phyloP scores from a whole-genome alignment of 225 moss, liverwort and hornwort species.

The Lunularia cruciata region DNA sequence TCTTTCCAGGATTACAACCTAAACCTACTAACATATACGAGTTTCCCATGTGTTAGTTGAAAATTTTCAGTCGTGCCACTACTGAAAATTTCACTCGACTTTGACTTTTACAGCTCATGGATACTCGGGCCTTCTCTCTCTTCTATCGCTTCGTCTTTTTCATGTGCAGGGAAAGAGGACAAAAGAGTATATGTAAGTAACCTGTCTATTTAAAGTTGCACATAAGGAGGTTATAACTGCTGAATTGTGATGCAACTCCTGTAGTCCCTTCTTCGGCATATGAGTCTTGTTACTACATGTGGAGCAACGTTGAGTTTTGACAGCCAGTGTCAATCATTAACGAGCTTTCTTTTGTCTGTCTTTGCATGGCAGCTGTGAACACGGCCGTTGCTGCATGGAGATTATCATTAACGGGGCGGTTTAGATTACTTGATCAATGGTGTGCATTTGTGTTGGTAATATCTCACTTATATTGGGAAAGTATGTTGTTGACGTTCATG shows the following conservation, averaged over 20 bases:
- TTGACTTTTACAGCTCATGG: constrained; percentile 61
- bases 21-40: no score
- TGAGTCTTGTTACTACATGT: no score
- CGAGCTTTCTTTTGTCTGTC: background rate
- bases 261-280: no score
- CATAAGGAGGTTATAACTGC: no score
- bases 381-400: constrained; percentile 88
- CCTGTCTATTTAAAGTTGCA: background rate
- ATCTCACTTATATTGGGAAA: background rate
- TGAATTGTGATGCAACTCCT: no score
- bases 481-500: no score
- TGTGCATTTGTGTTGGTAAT: constrained; percentile 87
- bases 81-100: background rate
- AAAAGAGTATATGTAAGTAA: constrained; percentile 91
- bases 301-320: no score
- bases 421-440: constrained; percentile 98
- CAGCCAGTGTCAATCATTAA: no score
- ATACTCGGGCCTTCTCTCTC: constrained; percentile 68
- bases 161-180: constrained; percentile 91
- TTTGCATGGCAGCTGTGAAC: constrained; percentile 44
- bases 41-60: no score
- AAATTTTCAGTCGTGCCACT: background rate
- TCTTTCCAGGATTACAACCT: no score
- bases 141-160: constrained; percentile 99
- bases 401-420: constrained; percentile 83